phyloP scores from a whole-genome alignment of 2,329 filamentous ascomycete species.

The Zymoseptoria pseudotritici region DNA sequence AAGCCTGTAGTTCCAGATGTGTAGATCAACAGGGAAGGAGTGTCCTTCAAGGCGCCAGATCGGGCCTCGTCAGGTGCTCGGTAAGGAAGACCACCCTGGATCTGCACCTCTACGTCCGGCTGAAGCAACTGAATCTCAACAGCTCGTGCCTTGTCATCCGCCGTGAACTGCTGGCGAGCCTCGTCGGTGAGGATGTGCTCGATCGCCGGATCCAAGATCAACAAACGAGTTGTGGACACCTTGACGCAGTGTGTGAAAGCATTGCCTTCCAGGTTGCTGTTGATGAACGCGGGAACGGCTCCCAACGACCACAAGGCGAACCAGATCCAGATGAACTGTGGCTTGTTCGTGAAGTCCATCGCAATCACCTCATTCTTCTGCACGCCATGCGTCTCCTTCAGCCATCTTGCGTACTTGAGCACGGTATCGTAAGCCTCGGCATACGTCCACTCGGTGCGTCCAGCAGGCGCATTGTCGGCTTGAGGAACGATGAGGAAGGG shows the following conservation, averaged over 20 bases:
- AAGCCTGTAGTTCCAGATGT: conserved; percentile 80
- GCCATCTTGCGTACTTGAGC: conserved; percentile 67
- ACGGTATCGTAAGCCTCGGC: conserved; percentile 64
- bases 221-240: conserved; percentile 57
- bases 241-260: conserved; percentile 67
- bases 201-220: conserved; percentile 61
- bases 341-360: conserved; percentile 72
- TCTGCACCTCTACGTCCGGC: conserved; percentile 50
- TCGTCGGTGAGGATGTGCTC: conserved; percentile 51
- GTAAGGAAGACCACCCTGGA: conserved; percentile 14
- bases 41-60: conserved; percentile 26
- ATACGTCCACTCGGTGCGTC: conserved; percentile 55
- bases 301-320: conserved; percentile 77
- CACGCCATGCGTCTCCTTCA: conserved; percentile 57
- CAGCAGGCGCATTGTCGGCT: conserved; percentile 14
- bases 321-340: conserved; percentile 68
- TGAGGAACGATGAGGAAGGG: conserved; percentile 28
- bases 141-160: conserved; percentile 34
- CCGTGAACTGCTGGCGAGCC: conserved; percentile 37
- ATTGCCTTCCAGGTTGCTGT: conserved; percentile 70
- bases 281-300: conserved; percentile 76
- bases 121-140: conserved; percentile 58
- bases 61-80: conserved; percentile 27
- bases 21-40: conserved; percentile 37
- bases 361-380: conserved; percentile 69